Evolutionary conservation across 208 protist genomes (phyloP).

Genomic region (Paratrypanosoma confusum): DNA sequence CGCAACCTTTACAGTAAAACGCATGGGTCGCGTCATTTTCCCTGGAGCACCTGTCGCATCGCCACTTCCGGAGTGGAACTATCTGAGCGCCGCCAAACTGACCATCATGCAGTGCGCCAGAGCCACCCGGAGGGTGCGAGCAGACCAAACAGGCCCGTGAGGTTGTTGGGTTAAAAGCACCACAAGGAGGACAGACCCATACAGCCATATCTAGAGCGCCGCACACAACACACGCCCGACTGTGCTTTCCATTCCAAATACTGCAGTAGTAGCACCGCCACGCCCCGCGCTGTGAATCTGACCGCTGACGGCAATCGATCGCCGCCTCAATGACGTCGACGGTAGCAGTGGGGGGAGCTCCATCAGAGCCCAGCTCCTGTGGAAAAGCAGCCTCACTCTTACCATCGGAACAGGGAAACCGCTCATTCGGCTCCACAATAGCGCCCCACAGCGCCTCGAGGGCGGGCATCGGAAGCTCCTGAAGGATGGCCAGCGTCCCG

Average conservation of each 20-base stretch:
- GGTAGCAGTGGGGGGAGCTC: no score
- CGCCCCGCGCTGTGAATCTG: slow-evolving; percentile 20
- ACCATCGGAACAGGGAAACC: no score
- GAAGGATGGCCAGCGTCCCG: no score
- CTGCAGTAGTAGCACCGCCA: slow-evolving; percentile 51
- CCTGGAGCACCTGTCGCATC: slow-evolving; percentile 40
- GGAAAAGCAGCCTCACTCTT: no score
- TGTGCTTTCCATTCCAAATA: slow-evolving; percentile 42
- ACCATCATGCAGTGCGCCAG: no score
- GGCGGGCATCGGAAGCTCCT: no score
- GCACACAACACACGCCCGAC: slow-evolving; percentile 34
- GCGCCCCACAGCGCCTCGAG: no score
- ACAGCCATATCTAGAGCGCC: slow-evolving; percentile 25
- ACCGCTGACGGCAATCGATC: no score
- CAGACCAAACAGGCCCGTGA: slow-evolving; percentile 9
- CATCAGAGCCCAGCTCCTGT: no score
- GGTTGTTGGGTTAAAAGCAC: slow-evolving; percentile 28
- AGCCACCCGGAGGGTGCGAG: neutral
- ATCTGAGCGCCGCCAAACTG: slow-evolving; percentile 4
- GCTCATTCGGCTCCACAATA: no score
- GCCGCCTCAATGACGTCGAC: no score
- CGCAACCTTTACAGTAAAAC: slow-evolving; percentile 43
- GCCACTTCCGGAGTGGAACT: slow-evolving; percentile 48
- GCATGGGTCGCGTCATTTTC: slow-evolving; percentile 38
- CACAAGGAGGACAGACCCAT: slow-evolving; percentile 37